Evolutionary conservation across 208 protist genomes (phyloP).

Genomic region (Trypanosoma lewisi): DNA sequence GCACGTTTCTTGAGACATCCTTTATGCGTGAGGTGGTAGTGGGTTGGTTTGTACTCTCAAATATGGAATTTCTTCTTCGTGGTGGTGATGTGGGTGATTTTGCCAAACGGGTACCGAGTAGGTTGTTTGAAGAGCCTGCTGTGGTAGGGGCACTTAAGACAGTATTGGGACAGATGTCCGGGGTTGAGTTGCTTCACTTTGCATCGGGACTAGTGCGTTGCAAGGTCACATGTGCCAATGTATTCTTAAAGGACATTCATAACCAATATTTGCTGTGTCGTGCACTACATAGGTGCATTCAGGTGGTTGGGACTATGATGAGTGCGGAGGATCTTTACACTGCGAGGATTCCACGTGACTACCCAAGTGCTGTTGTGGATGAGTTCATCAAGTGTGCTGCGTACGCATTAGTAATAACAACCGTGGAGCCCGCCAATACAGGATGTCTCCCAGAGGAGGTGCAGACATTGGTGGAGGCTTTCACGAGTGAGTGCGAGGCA

Average conservation of each 20-base stretch:
- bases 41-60: slow-evolving; percentile 22
- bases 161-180: slow-evolving; percentile 38
- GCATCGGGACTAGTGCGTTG: slow-evolving; percentile 45
- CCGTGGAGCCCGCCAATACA: background rate
- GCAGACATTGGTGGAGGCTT: slow-evolving; percentile 26
- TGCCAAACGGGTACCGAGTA: background rate
- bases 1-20: background rate
- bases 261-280: slow-evolving; percentile 13
- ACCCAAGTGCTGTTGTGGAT: slow-evolving; percentile 59
- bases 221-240: slow-evolving; percentile 31
- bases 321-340: slow-evolving; percentile 59
- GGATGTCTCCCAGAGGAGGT: background rate
- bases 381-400: slow-evolving; percentile 65
- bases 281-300: slow-evolving; percentile 59
- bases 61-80: slow-evolving; percentile 21
- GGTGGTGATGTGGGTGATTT: slow-evolving; percentile 1
- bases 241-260: slow-evolving; percentile 20
- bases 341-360: slow-evolving; percentile 30
- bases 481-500: slow-evolving; percentile 63
- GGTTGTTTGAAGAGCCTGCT: slow-evolving; percentile 14
- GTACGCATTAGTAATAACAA: slow-evolving; percentile 29
- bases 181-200: slow-evolving; percentile 69
- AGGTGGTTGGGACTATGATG: slow-evolving; percentile 57
- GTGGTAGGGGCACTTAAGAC: slow-evolving; percentile 33
- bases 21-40: slow-evolving; percentile 18